Base-by-base conservation (phyloP, 2,329 filamentous ascomycete species). In the Pseudopyrenochaeta lycopersici region DNA sequence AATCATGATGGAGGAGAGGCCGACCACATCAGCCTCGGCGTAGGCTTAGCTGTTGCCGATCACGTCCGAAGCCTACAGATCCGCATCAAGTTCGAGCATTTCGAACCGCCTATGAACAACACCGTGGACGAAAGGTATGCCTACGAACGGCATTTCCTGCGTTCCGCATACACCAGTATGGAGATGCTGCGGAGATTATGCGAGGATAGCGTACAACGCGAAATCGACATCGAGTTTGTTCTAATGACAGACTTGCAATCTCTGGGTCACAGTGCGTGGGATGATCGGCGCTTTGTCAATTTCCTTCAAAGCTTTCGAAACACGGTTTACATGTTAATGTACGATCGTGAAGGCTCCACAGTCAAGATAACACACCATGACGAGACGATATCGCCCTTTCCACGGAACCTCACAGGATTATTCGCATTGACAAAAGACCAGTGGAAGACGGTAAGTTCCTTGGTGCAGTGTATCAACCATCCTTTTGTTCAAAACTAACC, bases 11-110 rank as follows among this genome's bases (percentile, higher is more conserved):
- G 17, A 32, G 1, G 18, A 10, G 17, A 31, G 9, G n/a, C 46
- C 2, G n/a, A 46, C 2, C 51, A 44, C 17, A 38, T 65, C 2
- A 36, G 42, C 7, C 27, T 47, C 15, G 15, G 31, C 3, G 31
- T 21, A 4, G 31, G 20, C 2, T 29, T 45, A 7, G 38, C 44
- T 10, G 64, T 58, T 15, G 36, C 55, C 14, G 49, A 64, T 6
- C 41, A 64, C 15, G 55, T 68, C 3, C 43, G 46, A 4, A 53
- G 60, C 14, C 49, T 70, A n/a, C 64, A 70, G 35, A 44, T 70
- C 17, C 62, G 67, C 6, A 15, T 70, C 44, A 70, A 70, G 38
- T 53, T 51, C 12, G 66, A 70, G 38, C 63, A 67, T 18, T 60
- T 58, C 10, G 12, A 48, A 29, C 11, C 44, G 35, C 39, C 39